Evolutionary conservation across 345 rosid species (phyloP).

Genomic region (Murraya koenigii): DNA sequence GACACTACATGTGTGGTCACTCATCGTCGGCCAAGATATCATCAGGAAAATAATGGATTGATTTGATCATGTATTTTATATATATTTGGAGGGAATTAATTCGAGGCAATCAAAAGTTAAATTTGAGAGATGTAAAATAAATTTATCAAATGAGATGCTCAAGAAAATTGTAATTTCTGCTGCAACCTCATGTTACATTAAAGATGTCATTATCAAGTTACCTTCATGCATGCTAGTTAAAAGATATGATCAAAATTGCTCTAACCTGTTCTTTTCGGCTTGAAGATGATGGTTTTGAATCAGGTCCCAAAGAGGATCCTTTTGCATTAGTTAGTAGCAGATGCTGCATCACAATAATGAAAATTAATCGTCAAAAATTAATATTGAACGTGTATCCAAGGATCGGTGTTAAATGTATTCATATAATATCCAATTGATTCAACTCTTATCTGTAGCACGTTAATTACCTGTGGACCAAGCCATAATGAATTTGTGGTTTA

Average conservation of each 20-base stretch:
- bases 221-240: not conserved
- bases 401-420: not conserved
- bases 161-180: not conserved
- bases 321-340: not conserved
- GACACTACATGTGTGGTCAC: not conserved
- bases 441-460: not conserved
- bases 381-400: not conserved
- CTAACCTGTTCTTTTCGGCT: constrained; percentile 24
- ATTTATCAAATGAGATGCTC: not conserved
- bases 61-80: not conserved
- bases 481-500: not conserved
- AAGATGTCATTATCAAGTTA: no score
- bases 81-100: not conserved
- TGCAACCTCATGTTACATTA: not conserved
- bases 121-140: not conserved
- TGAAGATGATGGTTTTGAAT: constrained; percentile 24
- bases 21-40: no score
- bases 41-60: not conserved
- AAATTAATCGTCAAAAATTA: not conserved
- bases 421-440: not conserved
- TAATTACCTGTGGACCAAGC: not conserved
- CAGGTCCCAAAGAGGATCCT: constrained; percentile 14
- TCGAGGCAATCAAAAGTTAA: not conserved
- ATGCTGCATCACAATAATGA: constrained; percentile 12
- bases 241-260: not conserved